A percentile compares a stretch with the other conserved stretches of the same genome.
Evolutionary conservation across 2,329 filamentous ascomycete genomes (phyloP).

Genomic region (Trichoderma cornu-damae): DNA sequence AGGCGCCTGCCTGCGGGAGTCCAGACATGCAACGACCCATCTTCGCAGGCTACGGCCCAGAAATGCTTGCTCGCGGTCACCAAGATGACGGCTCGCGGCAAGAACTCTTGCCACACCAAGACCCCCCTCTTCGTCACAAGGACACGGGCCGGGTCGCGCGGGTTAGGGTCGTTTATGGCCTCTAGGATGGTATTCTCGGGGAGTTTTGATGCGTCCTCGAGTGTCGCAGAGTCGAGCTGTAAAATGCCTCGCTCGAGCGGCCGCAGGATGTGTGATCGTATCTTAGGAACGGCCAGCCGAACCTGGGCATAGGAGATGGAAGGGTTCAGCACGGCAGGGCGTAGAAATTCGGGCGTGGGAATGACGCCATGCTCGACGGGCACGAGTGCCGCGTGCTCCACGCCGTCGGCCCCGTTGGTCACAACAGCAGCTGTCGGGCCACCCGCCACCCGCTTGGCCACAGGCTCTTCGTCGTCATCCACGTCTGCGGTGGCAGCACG

Average conservation of each 20-base stretch:
- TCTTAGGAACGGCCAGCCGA: slow-evolving; percentile 78
- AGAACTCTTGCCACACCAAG: slow-evolving; percentile 86
- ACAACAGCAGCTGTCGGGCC: slow-evolving; percentile 72
- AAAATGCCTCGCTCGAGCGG: slow-evolving; percentile 66
- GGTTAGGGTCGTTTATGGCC: slow-evolving; percentile 74
- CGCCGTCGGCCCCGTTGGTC: slow-evolving; percentile 68
- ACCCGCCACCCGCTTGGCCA: slow-evolving; percentile 50
- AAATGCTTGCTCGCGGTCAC: slow-evolving; percentile 86
- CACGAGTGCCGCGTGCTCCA: slow-evolving; percentile 67
- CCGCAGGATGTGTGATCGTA: slow-evolving; percentile 76
- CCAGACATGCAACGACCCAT: slow-evolving; percentile 86
- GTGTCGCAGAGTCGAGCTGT: slow-evolving; percentile 43
- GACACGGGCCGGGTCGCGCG: slow-evolving; percentile 76
- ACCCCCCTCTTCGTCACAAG: slow-evolving; percentile 75
- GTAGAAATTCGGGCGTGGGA: slow-evolving; percentile 74
- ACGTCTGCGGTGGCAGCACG: slow-evolving; percentile 69
- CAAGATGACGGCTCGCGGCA: slow-evolving; percentile 81
- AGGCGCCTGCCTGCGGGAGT: slow-evolving; percentile 84
- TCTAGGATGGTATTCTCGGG: slow-evolving; percentile 76
- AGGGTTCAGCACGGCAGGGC: slow-evolving; percentile 82
- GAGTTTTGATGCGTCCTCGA: slow-evolving; percentile 58
- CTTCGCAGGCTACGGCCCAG: slow-evolving; percentile 90
- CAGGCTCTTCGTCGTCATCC: slow-evolving; percentile 65
- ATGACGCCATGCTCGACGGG: slow-evolving; percentile 55
- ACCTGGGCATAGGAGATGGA: slow-evolving; percentile 76